Conservation (phyloP, 208 protist genomes). For the Crithidia expoeki region DNA sequence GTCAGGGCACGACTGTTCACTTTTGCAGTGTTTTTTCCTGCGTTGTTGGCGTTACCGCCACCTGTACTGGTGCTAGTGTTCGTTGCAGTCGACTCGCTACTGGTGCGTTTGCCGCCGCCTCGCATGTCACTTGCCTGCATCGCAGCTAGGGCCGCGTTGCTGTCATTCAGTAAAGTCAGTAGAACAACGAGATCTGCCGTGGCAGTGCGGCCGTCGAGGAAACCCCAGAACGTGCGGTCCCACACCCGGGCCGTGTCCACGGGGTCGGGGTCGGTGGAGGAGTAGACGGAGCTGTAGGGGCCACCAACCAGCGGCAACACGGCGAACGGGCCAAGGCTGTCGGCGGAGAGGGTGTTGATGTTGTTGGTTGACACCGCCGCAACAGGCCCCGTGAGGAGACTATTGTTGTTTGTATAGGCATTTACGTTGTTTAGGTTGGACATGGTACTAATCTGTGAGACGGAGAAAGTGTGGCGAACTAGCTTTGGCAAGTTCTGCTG, state of each 20-base stretch:
- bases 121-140: conserved; percentile 7
- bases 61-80: not conserved
- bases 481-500: not conserved
- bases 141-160: conserved; percentile 15
- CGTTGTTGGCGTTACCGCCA: not conserved
- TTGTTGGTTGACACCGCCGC: conserved; percentile 7
- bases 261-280: conserved; percentile 18
- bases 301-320: not conserved
- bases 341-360: conserved; percentile 6
- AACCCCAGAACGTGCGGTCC: conserved; percentile 48
- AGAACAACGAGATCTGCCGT: conserved; percentile 41
- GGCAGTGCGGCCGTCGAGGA: conserved; percentile 41
- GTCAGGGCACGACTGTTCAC: not conserved
- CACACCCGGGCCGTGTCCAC: conserved; percentile 40
- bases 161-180: conserved; percentile 23
- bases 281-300: conserved; percentile 4
- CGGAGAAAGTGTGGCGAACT: conserved; percentile 1
- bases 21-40: not conserved
- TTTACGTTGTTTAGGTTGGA: conserved; percentile 4
- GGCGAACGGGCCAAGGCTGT: conserved; percentile 9
- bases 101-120: not conserved
- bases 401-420: not conserved
- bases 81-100: conserved; percentile 3
- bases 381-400: conserved; percentile 6
- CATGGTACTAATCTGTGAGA: not conserved